Evolutionary conservation across 441 rosid species (phyloP).

Genomic region (Breynia disticha): DNA sequence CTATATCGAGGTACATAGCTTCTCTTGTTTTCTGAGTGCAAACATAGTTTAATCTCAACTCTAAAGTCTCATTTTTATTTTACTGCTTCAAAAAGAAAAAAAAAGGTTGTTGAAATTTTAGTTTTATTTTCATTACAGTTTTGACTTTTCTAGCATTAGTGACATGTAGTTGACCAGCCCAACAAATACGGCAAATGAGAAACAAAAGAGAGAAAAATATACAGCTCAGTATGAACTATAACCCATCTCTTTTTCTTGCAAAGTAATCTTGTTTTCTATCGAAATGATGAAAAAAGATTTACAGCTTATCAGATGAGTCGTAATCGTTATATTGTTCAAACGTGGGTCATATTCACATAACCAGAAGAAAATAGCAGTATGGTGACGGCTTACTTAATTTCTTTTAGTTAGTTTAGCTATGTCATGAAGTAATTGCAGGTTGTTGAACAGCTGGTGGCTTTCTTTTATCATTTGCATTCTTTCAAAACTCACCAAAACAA

Average conservation of each 20-base stretch:
- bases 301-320: too few relatives aligned
- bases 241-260: too few relatives aligned
- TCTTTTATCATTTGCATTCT: not conserved
- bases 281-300: too few relatives aligned
- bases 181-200: too few relatives aligned
- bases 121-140: constrained; percentile 1
- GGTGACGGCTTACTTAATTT: constrained; percentile 8
- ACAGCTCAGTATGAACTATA: too few relatives aligned
- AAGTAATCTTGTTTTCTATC: too few relatives aligned
- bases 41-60: not conserved
- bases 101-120: not conserved
- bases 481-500: too few relatives aligned
- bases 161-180: not conserved
- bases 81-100: not conserved
- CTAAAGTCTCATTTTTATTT: not conserved
- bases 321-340: constrained; percentile 15
- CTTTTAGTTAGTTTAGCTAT: constrained; percentile 12
- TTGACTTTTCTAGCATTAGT: not conserved
- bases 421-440: constrained; percentile 6
- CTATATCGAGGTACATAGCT: constrained; percentile 80
- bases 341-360: constrained; percentile 16
- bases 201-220: too few relatives aligned
- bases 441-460: constrained; percentile 17
- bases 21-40: not conserved
- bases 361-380: not conserved